Base-by-base conservation (phyloP, 163 green algal genomes). In the Volvox carteri region DNA sequence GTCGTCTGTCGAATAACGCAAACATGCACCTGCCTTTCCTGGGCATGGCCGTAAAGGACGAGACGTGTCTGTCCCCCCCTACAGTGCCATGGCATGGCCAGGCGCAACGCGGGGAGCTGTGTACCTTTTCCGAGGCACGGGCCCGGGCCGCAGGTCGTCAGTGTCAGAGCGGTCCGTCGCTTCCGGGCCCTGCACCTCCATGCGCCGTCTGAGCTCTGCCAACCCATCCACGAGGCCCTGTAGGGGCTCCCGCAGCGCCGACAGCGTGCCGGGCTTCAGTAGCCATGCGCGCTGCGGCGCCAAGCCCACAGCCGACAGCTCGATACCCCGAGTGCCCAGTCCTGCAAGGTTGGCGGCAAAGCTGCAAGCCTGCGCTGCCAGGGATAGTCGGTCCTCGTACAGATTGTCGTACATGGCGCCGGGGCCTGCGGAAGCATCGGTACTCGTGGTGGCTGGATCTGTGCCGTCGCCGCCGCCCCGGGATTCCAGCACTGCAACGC, bases 211-310 rank as follows among this genome's bases (percentile, higher is more conserved):
- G 37, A 88, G 50, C 83, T 81, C 67, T 50, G 11, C 68, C 67
- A 88, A 14, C 28, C 67, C 83, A 5, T 81, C 67, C 23, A 62
- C 50, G 62, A 88, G 25, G 5, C 83, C 68, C 2, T 88, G 67
- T 37, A 88, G 37, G 19, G n/a, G 6, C 37, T 23, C 12, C 67
- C 48, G 67, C 50, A 88, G 35, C 67, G 52, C 50, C 14, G 35
- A 48, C 68, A 88, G 67, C 19, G 48, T 75, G 14, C 68, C 83
- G 7, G 50, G 68, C 28, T 74, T 58, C 48, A 88, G 68, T 48
- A 88, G 83, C 83, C 83, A 88, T 7, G 48, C 50, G 14, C 83
- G 83, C 48, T 75, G 83, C 83, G 83, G 83, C 33, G 83, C 83
- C 12, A 88, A 67, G 21, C 83, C 83, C 4, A 25, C 37, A 6